Evolutionary conservation across 2,329 filamentous ascomycete species (phyloP), one percentile per base, ranked within the genome.

Genomic region (Diaporthe helianthi): DNA sequence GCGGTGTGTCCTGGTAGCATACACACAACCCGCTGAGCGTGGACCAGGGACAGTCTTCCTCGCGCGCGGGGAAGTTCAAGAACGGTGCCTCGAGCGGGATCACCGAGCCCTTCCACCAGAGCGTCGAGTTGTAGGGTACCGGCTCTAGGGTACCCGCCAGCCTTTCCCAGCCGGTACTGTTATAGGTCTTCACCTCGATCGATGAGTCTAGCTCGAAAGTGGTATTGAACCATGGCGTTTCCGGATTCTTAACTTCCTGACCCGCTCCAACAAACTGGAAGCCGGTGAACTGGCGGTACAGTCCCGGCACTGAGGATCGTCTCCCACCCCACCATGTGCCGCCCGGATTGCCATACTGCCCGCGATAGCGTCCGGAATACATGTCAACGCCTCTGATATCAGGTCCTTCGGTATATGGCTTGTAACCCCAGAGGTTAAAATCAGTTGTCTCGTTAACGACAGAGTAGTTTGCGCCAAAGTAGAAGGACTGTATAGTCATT

Each of bases 51-150:
- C 65, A 67, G 31, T 38, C 41, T 13, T 19, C 33, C 41, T 41
- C 5, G 12, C 36, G 31, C 22, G 31, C 52, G 12, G 41, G 29
- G 9, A 67, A 4, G 31, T 38, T 22, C 33, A 67, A 9, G 44
- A 67, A 67, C 26, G 65, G 65, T 5, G 65, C 65, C 17, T 67
- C 65, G 31, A 67, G 65, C 22, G 65, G 29, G 19, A 67, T 58
- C 10, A 29, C 65, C 41, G 52, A 58, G 52, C 52, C 65, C 9
- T 58, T 41, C 29, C 31, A 67, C 65, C 65, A 67, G 15, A 67
- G 24, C 8, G 65, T 67, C n/a, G 65, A 67, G 65, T 67, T 67
- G 31, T 67, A 67, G 22, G 65, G 65, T 24, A 67, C 10, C 6
- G 52, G 52, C 4, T 49, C 41, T 10, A 49, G 52, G 24, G 0